Conservation (phyloP, 2,329 filamentous ascomycete species). For the Cadophora sp. region DNA sequence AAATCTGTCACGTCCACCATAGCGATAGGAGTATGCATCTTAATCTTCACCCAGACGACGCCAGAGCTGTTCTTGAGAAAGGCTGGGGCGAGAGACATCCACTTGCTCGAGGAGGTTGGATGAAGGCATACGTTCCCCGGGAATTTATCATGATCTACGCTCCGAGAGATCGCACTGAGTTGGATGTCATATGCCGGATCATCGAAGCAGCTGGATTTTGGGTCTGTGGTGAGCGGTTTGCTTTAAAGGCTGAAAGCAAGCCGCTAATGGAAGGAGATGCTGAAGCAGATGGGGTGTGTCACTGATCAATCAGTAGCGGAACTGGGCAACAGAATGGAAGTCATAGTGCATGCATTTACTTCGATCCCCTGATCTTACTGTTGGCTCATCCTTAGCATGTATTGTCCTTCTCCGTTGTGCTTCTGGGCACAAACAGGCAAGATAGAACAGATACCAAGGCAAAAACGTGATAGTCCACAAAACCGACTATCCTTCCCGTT, state of each 20-base stretch:
- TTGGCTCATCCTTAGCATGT: neutral
- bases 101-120: slow-evolving; percentile 70
- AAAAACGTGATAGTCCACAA: neutral
- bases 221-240: slow-evolving; percentile 46
- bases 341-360: neutral
- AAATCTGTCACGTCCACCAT: slow-evolving; percentile 81
- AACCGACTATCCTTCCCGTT: neutral
- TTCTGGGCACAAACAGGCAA: neutral
- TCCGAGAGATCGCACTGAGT: slow-evolving; percentile 71
- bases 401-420: neutral
- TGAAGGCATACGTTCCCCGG: slow-evolving; percentile 71
- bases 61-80: slow-evolving; percentile 71
- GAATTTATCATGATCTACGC: slow-evolving; percentile 87
- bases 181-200: slow-evolving; percentile 71
- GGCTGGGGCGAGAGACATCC: slow-evolving; percentile 81
- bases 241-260: slow-evolving; percentile 31
- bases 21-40: slow-evolving; percentile 80
- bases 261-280: slow-evolving; percentile 7
- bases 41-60: slow-evolving; percentile 80
- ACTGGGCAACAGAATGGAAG: neutral
- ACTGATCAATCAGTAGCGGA: neutral
- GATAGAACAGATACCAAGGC: neutral
- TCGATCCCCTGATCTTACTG: neutral
- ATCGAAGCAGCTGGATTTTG: slow-evolving; percentile 79
- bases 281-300: neutral